Evolutionary conservation across 225 moss, liverwort and hornwort genomes (phyloP).

Genomic region (Marchantia polymorpha): DNA sequence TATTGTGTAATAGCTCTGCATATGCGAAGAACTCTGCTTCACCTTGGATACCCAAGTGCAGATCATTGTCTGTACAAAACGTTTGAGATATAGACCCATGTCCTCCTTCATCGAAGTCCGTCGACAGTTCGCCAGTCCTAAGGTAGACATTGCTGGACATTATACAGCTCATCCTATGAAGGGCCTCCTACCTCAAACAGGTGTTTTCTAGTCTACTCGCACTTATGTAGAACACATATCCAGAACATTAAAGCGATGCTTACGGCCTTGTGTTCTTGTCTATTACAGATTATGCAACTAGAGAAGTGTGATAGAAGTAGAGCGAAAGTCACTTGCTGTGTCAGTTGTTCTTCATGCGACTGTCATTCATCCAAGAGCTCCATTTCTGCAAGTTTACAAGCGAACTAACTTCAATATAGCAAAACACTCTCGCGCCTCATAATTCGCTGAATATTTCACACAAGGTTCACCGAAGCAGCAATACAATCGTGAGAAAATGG

Average conservation of each 20-base stretch:
- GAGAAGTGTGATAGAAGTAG: neutral
- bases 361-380: neutral
- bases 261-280: neutral
- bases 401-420: no score
- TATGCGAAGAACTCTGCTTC: neutral
- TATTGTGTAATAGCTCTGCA: neutral
- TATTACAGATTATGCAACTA: neutral
- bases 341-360: neutral
- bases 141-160: neutral
- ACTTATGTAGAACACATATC: neutral
- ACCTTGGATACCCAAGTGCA: neutral
- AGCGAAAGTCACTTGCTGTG: neutral
- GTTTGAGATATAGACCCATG: neutral
- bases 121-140: neutral
- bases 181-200: neutral
- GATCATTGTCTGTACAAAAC: neutral
- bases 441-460: neutral
- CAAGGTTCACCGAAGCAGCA: neutral
- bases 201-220: neutral
- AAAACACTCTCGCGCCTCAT: no score
- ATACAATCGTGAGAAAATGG: neutral
- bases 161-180: neutral
- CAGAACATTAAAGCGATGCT: neutral
- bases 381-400: slow-evolving; percentile 6
- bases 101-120: neutral